Percentiles rank a stretch among this genome's conserved stretches.
Conservation (phyloP, 106 monocot genomes). For the Gastrodia elata region DNA sequence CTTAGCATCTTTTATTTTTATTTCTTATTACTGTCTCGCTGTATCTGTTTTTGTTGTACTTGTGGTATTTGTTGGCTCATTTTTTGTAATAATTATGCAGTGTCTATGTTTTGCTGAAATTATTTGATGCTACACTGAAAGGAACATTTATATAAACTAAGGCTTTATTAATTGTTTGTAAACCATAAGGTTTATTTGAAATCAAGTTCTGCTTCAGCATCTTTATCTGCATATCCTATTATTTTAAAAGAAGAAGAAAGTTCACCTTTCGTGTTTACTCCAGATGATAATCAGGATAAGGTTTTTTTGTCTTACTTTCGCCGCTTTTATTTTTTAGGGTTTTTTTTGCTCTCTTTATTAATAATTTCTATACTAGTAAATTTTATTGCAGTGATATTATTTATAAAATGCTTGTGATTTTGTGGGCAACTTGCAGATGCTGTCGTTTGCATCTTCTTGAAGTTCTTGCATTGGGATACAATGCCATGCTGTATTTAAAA, state of each 20-base stretch:
- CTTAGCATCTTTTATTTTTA: background rate
- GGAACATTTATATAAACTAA: background rate
- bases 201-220: conserved; percentile 22
- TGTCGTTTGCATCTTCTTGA: too few relatives aligned
- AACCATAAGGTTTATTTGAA: conserved; percentile 30
- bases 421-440: background rate
- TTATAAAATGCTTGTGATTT: background rate
- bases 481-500: too few relatives aligned
- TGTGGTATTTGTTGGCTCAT: background rate
- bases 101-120: background rate
- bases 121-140: background rate
- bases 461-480: too few relatives aligned
- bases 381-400: conserved; percentile 1
- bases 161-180: background rate
- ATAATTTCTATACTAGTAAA: too few relatives aligned
- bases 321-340: background rate
- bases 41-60: background rate
- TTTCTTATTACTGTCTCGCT: background rate
- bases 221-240: conserved; percentile 19
- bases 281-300: conserved; percentile 20
- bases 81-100: background rate
- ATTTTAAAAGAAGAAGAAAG: conserved; percentile 24
- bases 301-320: conserved; percentile 20
- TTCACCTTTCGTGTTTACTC: conserved; percentile 18
- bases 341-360: background rate